Percentiles rank a stretch among this genome's conserved stretches.
phyloP scores from a whole-genome alignment of 768 basidiomycete genomes.

The Trametes maxima region DNA sequence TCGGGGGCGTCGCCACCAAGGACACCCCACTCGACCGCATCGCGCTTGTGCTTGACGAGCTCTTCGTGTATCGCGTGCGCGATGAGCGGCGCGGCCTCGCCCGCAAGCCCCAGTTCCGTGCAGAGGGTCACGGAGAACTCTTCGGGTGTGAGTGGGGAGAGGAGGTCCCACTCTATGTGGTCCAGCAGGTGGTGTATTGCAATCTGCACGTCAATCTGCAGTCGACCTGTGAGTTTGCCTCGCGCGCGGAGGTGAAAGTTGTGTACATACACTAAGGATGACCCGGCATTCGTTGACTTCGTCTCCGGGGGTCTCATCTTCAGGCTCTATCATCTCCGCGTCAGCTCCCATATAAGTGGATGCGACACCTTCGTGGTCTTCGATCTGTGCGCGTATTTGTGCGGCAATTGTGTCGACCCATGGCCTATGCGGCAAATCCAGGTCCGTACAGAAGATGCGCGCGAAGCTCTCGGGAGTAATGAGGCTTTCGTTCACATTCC shows the following conservation, averaged over 20 bases:
- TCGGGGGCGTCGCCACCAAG: constrained; percentile 54
- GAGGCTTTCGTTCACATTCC: constrained; percentile 90
- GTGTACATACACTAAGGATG: constrained; percentile 65
- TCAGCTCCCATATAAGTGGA: constrained; percentile 74
- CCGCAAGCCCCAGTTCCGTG: constrained; percentile 82
- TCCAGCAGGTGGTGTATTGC: constrained; percentile 89
- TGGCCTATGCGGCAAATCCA: constrained; percentile 67
- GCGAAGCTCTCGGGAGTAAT: constrained; percentile 89
- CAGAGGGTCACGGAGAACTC: constrained; percentile 80
- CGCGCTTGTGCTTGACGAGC: constrained; percentile 91
- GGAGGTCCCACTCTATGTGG: constrained; percentile 99
- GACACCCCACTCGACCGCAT: constrained; percentile 93
- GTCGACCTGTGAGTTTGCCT: constrained; percentile 4
- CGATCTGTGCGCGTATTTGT: constrained; percentile 88
- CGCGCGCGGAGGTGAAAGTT: constrained; percentile 1
- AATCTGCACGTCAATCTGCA: constrained; percentile 95
- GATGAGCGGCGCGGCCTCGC: constrained; percentile 87
- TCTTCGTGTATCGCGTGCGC: constrained; percentile 96
- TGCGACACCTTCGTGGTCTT: constrained; percentile 84
- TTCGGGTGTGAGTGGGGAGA: constrained; percentile 89
- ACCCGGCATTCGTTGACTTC: constrained; percentile 80
- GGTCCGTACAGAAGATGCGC: constrained; percentile 82
- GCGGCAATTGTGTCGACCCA: constrained; percentile 82
- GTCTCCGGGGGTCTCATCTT: constrained; percentile 50
- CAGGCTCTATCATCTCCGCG: constrained; percentile 49